phyloP scores from a whole-genome alignment of 306 rosid genomes.

The Prunus fruticosa region DNA sequence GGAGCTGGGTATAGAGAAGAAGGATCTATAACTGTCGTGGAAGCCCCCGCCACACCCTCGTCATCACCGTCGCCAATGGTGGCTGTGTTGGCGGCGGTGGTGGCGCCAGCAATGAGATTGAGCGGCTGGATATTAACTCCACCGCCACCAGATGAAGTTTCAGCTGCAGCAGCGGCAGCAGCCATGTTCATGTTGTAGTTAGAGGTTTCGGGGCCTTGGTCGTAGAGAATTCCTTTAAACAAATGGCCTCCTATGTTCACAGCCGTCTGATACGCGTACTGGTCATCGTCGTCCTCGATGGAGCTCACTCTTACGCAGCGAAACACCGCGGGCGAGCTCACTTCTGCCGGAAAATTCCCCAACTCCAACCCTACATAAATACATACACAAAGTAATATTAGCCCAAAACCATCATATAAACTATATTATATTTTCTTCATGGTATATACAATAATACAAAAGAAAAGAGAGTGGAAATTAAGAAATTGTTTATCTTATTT shows the following conservation, averaged over 20 bases:
- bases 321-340: slow-evolving; percentile 66
- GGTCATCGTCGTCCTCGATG: slow-evolving; percentile 67
- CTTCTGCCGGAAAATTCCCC: slow-evolving; percentile 64
- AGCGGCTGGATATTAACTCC: slow-evolving; percentile 44
- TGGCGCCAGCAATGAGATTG: slow-evolving; percentile 39
- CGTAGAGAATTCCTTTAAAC: slow-evolving; percentile 81
- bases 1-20: slow-evolving; percentile 63
- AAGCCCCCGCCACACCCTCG: slow-evolving; percentile 22
- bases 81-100: slow-evolving; percentile 3
- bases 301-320: slow-evolving; percentile 76
- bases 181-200: slow-evolving; percentile 22
- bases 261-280: slow-evolving; percentile 86
- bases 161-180: slow-evolving; percentile 22
- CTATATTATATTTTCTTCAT: background rate
- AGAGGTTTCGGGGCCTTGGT: slow-evolving; percentile 63
- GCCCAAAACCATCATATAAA: background rate
- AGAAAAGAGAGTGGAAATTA: background rate
- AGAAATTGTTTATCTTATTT: background rate
- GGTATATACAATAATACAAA: background rate
- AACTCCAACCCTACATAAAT: slow-evolving; percentile 55
- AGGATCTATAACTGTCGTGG: slow-evolving; percentile 51
- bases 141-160: slow-evolving; percentile 52
- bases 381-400: background rate
- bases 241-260: slow-evolving; percentile 91
- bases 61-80: slow-evolving; percentile 16